phyloP scores from a whole-genome alignment of 257 asterid genomes.

The Parsonsia alboflavescens region DNA sequence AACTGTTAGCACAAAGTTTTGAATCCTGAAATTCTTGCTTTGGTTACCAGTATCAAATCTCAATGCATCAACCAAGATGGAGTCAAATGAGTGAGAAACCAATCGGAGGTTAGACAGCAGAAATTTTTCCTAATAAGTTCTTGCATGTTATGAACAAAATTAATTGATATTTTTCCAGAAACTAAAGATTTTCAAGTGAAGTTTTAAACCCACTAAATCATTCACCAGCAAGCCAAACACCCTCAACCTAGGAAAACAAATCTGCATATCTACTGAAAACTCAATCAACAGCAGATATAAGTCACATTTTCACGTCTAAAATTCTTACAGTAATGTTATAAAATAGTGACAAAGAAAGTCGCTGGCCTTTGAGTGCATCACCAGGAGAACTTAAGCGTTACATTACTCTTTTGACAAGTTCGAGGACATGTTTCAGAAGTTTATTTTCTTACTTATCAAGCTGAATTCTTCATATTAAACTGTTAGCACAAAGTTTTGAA shows the following conservation, averaged over 20 bases:
- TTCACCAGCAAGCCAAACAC: neutral
- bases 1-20: neutral
- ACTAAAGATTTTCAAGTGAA: neutral
- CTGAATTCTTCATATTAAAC: neutral
- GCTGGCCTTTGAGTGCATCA: constrained; percentile 89
- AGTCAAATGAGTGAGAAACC: neutral
- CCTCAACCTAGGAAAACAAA: neutral
- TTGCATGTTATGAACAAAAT: neutral
- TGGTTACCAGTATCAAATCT: neutral
- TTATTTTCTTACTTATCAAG: neutral
- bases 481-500: neutral
- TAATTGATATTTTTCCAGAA: neutral
- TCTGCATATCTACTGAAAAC: neutral
- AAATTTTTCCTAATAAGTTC: neutral
- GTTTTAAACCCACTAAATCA: neutral
- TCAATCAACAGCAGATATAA: constrained; percentile 12
- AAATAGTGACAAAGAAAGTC: constrained; percentile 79
- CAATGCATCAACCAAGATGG: neutral
- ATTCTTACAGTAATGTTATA: constrained; percentile 83
- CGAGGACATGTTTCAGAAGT: neutral
- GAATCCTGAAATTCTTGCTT: neutral
- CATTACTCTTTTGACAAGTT: neutral
- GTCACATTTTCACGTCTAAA: constrained; percentile 11
- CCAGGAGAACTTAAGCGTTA: constrained; percentile 30
- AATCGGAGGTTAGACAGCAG: neutral